Evolutionary conservation across 2,329 filamentous ascomycete genomes (phyloP).

Genomic region (Apiospora sp.): DNA sequence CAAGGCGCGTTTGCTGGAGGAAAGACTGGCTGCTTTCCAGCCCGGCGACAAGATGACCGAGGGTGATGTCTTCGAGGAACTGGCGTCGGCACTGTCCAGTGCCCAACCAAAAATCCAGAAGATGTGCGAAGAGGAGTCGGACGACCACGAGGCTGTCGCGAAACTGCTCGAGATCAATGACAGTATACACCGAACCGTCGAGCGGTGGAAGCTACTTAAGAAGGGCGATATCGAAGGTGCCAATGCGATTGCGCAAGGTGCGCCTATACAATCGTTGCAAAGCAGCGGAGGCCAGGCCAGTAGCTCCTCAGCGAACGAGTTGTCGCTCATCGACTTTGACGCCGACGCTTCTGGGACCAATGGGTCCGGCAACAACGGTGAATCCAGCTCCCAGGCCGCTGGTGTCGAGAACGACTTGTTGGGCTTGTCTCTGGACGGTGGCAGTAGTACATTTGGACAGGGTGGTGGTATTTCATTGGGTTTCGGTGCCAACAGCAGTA

Average conservation of each 20-base stretch:
- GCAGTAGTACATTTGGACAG: constrained; percentile 70
- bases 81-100: constrained; percentile 86
- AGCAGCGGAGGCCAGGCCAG: constrained; percentile 65
- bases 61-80: constrained; percentile 78
- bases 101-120: constrained; percentile 99
- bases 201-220: constrained; percentile 94
- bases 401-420: constrained; percentile 90
- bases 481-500: constrained; percentile 74
- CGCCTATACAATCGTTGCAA: constrained; percentile 50
- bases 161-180: constrained; percentile 98
- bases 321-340: constrained; percentile 94
- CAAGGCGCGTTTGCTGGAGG: constrained; percentile 90
- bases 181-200: constrained; percentile 95
- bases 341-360: constrained; percentile 59
- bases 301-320: constrained; percentile 72
- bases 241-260: constrained; percentile 83
- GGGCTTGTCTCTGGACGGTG: constrained; percentile 78
- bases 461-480: constrained; percentile 86
- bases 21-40: constrained; percentile 86
- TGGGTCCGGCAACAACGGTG: constrained; percentile 48
- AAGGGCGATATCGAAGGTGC: constrained; percentile 90
- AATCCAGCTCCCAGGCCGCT: constrained; percentile 59
- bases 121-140: constrained; percentile 99
- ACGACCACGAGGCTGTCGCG: constrained; percentile 93
- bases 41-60: constrained; percentile 80